Base-by-base conservation (phyloP, 2,329 filamentous ascomycete genomes). In the Xylaria arbuscula region DNA sequence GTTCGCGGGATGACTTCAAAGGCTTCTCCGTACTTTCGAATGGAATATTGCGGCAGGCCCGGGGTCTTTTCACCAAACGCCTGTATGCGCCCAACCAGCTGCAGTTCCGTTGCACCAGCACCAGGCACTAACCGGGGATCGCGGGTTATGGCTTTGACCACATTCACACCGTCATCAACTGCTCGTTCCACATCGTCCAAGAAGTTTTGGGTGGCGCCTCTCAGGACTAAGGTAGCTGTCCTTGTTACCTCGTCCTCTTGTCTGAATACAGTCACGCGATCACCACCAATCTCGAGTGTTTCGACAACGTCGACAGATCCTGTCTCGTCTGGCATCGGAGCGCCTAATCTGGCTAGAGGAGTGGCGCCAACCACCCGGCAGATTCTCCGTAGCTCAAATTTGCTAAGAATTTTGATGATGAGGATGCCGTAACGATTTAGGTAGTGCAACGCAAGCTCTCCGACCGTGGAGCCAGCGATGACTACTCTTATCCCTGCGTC, bases 321-420 rank as follows among this genome's bases (percentile, higher is more conserved):
- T 94, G 97, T 98, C 86, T 99, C 96, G 75, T 99, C 96, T n/a
- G 97, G 96, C 96, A 99, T 99, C 53, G 96, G 96, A 17, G 97
- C 96, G 72, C 96, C 96, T 56, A 99, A 87, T 76, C 96, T 92
- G 62, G 97, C 97, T 70, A 99, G 88, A n/a, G 96, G 96, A 15
- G 96, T 98, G 65, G 96, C 96, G 71, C 95, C 95, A 61, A 98
- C 95, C 28, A 99, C 96, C 71, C 96, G 92, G 87, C 97, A 99
- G 77, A 98, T 86, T 77, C 96, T 89, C 75, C 96, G 91, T 69
- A 99, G 89, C 83, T 99, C 96, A 78, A 98, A 99, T 83, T 99
- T 99, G 84, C 94, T 97, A 77, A 98, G 89, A 74, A 99, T 91
- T 83, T 97, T 97, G 86, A 99, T 95, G 78, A 96, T 90, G 56